Evolutionary conservation across 345 rosid species (phyloP), one percentile per base, ranked within the genome.

Genomic region (Melastoma malabathricum): DNA sequence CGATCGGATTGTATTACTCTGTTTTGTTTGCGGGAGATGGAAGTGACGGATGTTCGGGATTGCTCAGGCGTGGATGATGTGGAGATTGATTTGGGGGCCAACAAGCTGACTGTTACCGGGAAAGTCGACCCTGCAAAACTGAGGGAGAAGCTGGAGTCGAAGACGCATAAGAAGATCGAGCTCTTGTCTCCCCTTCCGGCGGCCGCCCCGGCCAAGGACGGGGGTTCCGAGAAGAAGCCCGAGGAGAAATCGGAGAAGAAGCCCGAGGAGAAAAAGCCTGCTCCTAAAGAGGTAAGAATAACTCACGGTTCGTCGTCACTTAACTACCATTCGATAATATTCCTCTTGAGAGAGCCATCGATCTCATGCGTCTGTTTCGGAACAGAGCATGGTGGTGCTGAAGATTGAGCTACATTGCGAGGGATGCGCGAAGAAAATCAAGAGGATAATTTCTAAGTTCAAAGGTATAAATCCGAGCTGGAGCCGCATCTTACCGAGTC

Each of bases 361-460:
- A 29, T 29, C 9, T 29, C 9, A 1, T 10, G 6, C 38, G 6
- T 29, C n/a, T 29, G 9, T 29, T 4, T 5, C 38, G 38, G 38
- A 29, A 29, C 38, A 29, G 38, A 29, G 38, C 47, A 63, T 74
- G 48, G 74, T 75, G 63, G 81, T 86, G 20, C 59, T 78, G 77
- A 86, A 80, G 73, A 58, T 66, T 56, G 86, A 84, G 51, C 66
- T 92, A 76, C 96, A 84, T 75, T 92, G 98, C 29, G 89, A 86
- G 52, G 96, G 93, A 15, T 92, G 98, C 44, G 95, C 93, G 20
- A 84, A 80, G 77, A 63, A 63, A 52, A 48, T 63, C 61, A 56
- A 59, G 56, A 67, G 29, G 43, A 54, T 49, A 41, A 55, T 71
- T 53, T 14, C 15, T 46, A 68, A 75, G 46, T 23, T 55, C 57